Base-by-base conservation (phyloP, 768 basidiomycete species). In the Serendipita indica region DNA sequence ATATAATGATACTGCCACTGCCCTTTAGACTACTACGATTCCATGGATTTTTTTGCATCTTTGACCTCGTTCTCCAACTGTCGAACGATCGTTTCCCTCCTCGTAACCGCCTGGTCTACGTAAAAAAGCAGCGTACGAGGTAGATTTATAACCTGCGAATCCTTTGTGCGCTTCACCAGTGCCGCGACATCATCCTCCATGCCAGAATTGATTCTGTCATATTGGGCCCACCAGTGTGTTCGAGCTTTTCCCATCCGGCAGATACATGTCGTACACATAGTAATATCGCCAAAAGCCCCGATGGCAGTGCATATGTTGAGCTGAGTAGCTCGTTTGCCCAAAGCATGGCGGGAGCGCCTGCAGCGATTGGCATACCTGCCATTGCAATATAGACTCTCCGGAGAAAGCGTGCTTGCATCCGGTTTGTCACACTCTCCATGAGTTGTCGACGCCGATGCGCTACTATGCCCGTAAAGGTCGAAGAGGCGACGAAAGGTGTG, bases 61-160 rank as follows among this genome's bases (percentile, higher is more conserved):
- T 37, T 10, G 35, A 37, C 35, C 35, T 37, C 35, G 10, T 10
- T 37, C n/a, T 10, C 92, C 91, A 93, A 92, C 68, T 92, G 88
- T 46, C 88, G 89, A 61, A 2, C 43, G 14, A 60, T 60, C 16
- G 57, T 62, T 10, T 57, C 54, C 22, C n/a, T 37, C n/a, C n/a
- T n/a, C n/a, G n/a, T n/a, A n/a, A n/a, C n/a, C n/a, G n/a, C n/a
- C n/a, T n/a, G n/a, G n/a, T n/a, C n/a, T n/a, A n/a, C n/a, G n/a
- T n/a, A n/a, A n/a, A n/a, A n/a, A n/a, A n/a, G n/a, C n/a, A n/a
- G 4, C 3, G 22, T 32, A 7, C n/a, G 30, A 7, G 49, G 49
- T 1, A 54, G 4, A n/a, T n/a, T 16, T 30, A 27, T 54, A 16
- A 54, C 20, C 20, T 28, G 49, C 30, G 22, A 7, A 7, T 54